A percentile compares a stretch with the other conserved stretches of the same genome.
phyloP scores from a whole-genome alignment of 768 basidiomycete genomes.

The Cyclocybe aegerita region DNA sequence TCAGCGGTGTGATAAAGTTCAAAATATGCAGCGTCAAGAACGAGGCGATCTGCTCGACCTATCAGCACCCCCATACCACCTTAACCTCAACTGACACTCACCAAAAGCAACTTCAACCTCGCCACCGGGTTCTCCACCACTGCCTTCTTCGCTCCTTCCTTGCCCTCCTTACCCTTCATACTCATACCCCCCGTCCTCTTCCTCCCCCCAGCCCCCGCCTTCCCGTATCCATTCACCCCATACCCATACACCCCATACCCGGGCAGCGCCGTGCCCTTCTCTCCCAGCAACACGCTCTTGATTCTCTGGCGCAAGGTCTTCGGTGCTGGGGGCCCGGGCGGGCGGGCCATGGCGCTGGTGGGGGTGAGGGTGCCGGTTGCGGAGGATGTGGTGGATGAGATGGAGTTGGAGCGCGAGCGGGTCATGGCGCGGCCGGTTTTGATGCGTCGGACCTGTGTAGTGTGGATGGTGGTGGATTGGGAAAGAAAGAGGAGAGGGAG shows the following conservation, averaged over 20 bases:
- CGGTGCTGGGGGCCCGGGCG: conserved; percentile 21
- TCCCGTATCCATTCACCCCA: conserved; percentile 6
- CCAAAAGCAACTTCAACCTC: conserved; percentile 84
- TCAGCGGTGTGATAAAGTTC: conserved; percentile 90
- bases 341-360: conserved; percentile 30
- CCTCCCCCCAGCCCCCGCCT: conserved; percentile 1
- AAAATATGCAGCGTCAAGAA: conserved; percentile 91
- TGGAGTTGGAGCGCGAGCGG: conserved; percentile 36
- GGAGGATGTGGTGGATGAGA: conserved; percentile 28
- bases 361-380: conserved; percentile 16
- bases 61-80: background rate
- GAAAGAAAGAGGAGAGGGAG: conserved; percentile 2
- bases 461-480: conserved; percentile 2
- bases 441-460: conserved; percentile 64
- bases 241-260: conserved; percentile 25
- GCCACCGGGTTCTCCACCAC: conserved; percentile 80
- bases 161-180: conserved; percentile 10
- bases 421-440: conserved; percentile 53
- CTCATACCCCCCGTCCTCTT: conserved; percentile 3
- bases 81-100: conserved; percentile 31
- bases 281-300: conserved; percentile 28
- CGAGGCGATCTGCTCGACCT: conserved; percentile 63
- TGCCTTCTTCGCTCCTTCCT: conserved; percentile 28
- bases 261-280: conserved; percentile 39
- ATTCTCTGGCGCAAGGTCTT: conserved; percentile 32